Evolutionary conservation across 2,329 filamentous ascomycete genomes (phyloP).

Genomic region (Aureobasidium sp.): DNA sequence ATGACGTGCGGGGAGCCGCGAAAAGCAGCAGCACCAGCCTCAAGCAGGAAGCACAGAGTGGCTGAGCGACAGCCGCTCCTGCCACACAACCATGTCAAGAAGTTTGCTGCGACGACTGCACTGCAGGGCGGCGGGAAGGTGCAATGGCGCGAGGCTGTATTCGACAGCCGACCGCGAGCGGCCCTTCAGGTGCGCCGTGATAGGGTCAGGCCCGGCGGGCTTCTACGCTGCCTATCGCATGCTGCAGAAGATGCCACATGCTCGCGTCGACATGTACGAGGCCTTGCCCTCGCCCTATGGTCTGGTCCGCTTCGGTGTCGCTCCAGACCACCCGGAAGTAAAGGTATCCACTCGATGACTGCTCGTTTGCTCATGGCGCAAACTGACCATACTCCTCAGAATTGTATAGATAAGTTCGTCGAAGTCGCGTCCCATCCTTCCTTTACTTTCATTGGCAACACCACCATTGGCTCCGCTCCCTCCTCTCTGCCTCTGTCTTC

Average conservation of each 20-base stretch:
- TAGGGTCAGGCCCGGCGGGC: slow-evolving; percentile 90
- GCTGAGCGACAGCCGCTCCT: background rate
- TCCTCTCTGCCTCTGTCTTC: slow-evolving; percentile 54
- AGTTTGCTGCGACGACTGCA: background rate
- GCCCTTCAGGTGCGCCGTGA: slow-evolving; percentile 72
- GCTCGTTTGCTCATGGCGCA: background rate
- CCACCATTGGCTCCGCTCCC: slow-evolving; percentile 60
- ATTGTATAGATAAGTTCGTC: slow-evolving; percentile 89
- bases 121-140: background rate
- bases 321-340: slow-evolving; percentile 97
- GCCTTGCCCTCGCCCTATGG: slow-evolving; percentile 87
- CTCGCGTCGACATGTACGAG: slow-evolving; percentile 92
- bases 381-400: slow-evolving; percentile 45
- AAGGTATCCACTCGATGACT: slow-evolving; percentile 56
- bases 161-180: slow-evolving; percentile 22
- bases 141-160: background rate
- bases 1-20: slow-evolving; percentile 10
- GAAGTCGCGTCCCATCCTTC: slow-evolving; percentile 75
- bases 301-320: slow-evolving; percentile 86
- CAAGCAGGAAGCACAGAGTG: background rate
- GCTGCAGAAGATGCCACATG: slow-evolving; percentile 65
- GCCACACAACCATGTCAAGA: background rate
- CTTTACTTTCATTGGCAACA: slow-evolving; percentile 89
- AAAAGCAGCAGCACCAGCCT: background rate
- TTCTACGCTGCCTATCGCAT: slow-evolving; percentile 90